Conservation (phyloP, 495 filamentous ascomycete species). For the Neurospora hispaniola region DNA sequence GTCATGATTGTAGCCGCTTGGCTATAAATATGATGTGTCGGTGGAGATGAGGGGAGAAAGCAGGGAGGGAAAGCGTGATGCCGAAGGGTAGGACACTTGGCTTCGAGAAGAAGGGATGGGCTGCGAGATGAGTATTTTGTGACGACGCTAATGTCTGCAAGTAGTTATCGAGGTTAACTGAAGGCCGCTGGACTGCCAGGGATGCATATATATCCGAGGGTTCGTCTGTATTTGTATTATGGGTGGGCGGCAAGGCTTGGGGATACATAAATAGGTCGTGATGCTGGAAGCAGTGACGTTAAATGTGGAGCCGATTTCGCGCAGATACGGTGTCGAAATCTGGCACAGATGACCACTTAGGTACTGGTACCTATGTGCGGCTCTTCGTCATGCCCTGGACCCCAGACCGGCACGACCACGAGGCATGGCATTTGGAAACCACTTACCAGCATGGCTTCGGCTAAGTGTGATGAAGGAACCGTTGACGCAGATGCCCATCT, state of each 20-base stretch:
- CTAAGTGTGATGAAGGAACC: slow-evolving; percentile 7
- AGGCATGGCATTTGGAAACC: not conserved
- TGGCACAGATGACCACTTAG: not conserved
- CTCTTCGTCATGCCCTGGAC: not conserved
- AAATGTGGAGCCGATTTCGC: slow-evolving; percentile 15
- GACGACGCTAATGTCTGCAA: not conserved
- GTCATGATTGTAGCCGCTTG: not conserved
- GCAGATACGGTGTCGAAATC: slow-evolving; percentile 15
- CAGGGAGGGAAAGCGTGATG: not conserved
- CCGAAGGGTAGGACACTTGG: not conserved
- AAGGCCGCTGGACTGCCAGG: not conserved
- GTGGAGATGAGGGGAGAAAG: not conserved
- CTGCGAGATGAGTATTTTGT: not conserved
- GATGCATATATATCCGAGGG: not conserved
- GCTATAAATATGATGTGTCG: not conserved
- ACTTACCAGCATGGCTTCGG: slow-evolving; percentile 10
- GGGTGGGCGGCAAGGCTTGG: not conserved
- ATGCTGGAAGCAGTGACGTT: slow-evolving; percentile 12
- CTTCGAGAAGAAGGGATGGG: not conserved
- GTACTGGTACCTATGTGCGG: slow-evolving; percentile 15
- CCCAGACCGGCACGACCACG: slow-evolving; percentile 1
- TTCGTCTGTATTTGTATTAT: not conserved
- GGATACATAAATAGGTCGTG: not conserved
- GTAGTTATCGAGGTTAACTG: not conserved
- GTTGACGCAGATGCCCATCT: slow-evolving; percentile 14